A percentile compares a stretch with the other conserved stretches of the same genome.
Evolutionary conservation across 225 moss, liverwort and hornwort species (phyloP).

Genomic region (Marchantia polymorpha): DNA sequence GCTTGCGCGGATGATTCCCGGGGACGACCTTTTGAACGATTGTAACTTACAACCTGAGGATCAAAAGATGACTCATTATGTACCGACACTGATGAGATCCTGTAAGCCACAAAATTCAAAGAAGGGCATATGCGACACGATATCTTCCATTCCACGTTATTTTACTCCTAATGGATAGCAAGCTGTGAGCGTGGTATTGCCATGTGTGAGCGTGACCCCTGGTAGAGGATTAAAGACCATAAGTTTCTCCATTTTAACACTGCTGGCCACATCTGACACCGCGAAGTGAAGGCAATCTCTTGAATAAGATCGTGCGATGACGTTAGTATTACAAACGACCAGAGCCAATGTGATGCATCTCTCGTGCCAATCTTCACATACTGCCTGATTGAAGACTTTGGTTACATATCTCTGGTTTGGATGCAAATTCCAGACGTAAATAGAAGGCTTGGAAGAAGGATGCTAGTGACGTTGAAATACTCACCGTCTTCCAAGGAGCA

Average conservation of each 20-base stretch:
- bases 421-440: too few relatives aligned
- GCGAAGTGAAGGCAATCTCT: background rate
- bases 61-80: background rate
- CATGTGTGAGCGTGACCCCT: too few relatives aligned
- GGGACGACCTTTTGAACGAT: constrained; percentile 76
- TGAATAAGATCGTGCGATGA: background rate
- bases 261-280: too few relatives aligned
- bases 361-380: background rate
- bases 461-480: background rate
- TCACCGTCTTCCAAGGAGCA: constrained; percentile 83
- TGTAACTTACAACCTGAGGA: constrained; percentile 79
- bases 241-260: too few relatives aligned
- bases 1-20: constrained; percentile 96
- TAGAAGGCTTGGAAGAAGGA: background rate
- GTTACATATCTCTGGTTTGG: background rate
- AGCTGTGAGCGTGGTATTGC: too few relatives aligned
- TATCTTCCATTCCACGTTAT: background rate
- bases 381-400: background rate
- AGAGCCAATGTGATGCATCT: background rate
- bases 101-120: background rate
- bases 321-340: background rate
- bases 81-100: background rate
- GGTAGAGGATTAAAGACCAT: too few relatives aligned
- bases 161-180: too few relatives aligned
- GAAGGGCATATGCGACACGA: background rate